Evolutionary conservation across 805 yeast genomes (phyloP), one percentile per base, ranked within the genome.

Genomic region (Yarrowia sp.): DNA sequence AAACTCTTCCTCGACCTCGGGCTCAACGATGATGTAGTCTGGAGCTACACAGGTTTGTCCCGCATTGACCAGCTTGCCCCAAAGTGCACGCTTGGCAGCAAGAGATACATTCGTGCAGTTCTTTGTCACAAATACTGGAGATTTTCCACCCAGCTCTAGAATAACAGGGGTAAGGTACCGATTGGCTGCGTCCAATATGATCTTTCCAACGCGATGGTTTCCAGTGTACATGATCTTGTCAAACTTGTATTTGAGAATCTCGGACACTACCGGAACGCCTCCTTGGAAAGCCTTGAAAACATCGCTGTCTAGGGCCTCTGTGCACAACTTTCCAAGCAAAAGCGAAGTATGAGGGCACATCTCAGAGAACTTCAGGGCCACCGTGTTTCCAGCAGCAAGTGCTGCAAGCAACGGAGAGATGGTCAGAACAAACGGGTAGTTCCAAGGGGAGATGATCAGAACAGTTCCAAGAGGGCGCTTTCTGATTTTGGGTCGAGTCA

Each of bases 41-140:
- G 92, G 88, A 8, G 96, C 89, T 43, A 90, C 89, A 78, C 98
- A 92, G 1, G 95, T 86, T 77, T 92, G 98, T 16, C 98, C 98
- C 16, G 88, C 83, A 72, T 91, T 93, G 28, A 83, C 76, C 72
- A 87, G 87, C 68, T 87, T 84, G n/a, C 92, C 93, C 89, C 95
- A 90, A 1, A 82, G 80, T 14, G 90, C 76, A 75, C 97, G 82
- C 68, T 81, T 81, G 19, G 90, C 80, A 6, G 83, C 80, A 14
- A 71, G 44, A 14, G 44, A 38, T 3, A 54, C 46, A n/a, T 54
- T 26, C 14, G 14, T 17, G 62, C 48, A 54, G 9, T 51, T 51
- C 9, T 36, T 38, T 1, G 48, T 54, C 26, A 54, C 62, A 69
- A 92, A 81, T 1, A 84, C 89, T 0, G 98, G 98, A 4, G 93